A percentile compares a stretch with the other conserved stretches of the same genome.
Evolutionary conservation across 768 basidiomycete genomes (phyloP).

Genomic region (Rhizopogon rudus): DNA sequence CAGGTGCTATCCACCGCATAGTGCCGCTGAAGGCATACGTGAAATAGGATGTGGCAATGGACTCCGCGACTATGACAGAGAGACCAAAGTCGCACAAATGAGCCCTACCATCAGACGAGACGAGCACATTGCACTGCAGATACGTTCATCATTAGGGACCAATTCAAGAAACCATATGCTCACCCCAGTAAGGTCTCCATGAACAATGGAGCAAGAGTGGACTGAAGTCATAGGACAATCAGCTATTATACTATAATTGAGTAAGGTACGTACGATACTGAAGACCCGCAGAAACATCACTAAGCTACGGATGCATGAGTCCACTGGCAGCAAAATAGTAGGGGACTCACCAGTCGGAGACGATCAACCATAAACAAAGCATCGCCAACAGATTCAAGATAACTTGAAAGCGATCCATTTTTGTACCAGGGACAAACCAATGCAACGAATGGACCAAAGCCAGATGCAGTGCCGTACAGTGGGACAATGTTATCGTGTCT

Average conservation of each 20-base stretch:
- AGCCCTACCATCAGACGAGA: constrained; percentile 29
- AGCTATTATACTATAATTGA: background rate
- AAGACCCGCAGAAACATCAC: constrained; percentile 21
- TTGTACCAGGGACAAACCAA: constrained; percentile 24
- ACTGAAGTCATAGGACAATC: constrained; percentile 2
- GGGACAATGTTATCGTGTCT: constrained; percentile 19
- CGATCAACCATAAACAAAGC: constrained; percentile 4
- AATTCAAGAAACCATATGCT: background rate
- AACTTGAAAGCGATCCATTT: constrained; percentile 16
- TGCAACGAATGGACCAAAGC: constrained; percentile 21
- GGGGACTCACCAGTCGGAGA: constrained; percentile 12
- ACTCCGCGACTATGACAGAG: constrained; percentile 9
- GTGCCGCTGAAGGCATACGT: background rate
- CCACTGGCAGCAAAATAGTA: background rate
- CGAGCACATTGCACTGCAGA: constrained; percentile 37
- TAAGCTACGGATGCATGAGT: constrained; percentile 11
- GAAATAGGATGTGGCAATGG: constrained; percentile 7
- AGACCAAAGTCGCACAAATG: constrained; percentile 43
- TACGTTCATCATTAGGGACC: background rate
- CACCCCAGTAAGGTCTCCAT: constrained; percentile 16
- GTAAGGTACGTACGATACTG: constrained; percentile 19
- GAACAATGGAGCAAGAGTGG: constrained; percentile 13
- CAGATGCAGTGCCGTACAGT: constrained; percentile 15
- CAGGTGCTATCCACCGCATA: constrained; percentile 1
- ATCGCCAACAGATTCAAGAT: constrained; percentile 9